phyloP scores from a whole-genome alignment of 2,329 filamentous ascomycete species.

The Colletotrichum sojae region DNA sequence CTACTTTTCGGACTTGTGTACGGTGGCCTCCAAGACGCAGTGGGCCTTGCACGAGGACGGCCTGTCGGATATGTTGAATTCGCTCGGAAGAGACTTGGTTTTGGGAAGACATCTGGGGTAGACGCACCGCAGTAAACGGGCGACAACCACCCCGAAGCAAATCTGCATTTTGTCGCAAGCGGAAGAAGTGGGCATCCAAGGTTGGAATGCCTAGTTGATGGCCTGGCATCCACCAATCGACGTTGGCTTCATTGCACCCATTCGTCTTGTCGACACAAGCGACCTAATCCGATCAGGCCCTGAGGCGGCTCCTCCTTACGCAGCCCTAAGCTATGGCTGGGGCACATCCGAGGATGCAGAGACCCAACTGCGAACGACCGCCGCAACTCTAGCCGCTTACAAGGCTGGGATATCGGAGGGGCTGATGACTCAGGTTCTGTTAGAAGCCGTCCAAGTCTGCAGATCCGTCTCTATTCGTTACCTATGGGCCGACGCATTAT shows the following conservation, averaged over 20 bases:
- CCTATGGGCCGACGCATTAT: neutral
- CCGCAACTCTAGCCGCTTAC: neutral
- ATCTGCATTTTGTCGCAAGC: neutral
- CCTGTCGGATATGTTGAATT: slow-evolving; percentile 82
- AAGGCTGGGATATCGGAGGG: neutral
- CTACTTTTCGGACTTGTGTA: slow-evolving; percentile 84
- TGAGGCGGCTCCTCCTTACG: neutral
- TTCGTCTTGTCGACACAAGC: neutral
- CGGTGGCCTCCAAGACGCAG: slow-evolving; percentile 83
- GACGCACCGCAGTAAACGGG: neutral
- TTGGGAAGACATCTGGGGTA: neutral
- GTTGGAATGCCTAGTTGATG: too few species aligned
- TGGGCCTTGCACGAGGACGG: slow-evolving; percentile 79
- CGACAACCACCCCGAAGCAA: neutral
- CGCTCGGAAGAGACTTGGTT: slow-evolving; percentile 60
- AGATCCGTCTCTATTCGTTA: neutral
- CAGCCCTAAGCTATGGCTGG: slow-evolving; percentile 1
- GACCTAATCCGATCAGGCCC: neutral
- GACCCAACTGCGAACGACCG: neutral
- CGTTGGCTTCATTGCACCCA: neutral
- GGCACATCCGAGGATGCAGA: neutral
- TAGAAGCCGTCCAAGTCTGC: neutral
- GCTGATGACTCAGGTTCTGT: neutral
- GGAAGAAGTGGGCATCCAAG: too few species aligned
- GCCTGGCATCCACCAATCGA: too few species aligned